Conservation (phyloP, 2,329 filamentous ascomycete genomes). For the Paecilomyces fulvus region DNA sequence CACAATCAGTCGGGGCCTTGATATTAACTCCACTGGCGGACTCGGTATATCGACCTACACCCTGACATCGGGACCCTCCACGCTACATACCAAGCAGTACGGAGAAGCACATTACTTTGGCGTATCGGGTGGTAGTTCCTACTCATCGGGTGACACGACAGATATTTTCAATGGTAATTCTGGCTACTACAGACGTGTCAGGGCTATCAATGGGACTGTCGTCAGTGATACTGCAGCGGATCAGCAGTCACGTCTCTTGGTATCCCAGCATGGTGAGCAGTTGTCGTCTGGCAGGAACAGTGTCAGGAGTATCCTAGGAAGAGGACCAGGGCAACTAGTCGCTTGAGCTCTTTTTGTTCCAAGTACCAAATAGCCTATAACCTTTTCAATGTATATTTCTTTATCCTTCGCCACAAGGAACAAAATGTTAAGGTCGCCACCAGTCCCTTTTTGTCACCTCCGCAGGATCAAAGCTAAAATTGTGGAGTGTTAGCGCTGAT, state of each 20-base stretch:
- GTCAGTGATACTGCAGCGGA: conserved; percentile 9
- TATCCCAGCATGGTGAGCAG: conserved; percentile 1
- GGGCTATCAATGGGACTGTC: conserved; percentile 20
- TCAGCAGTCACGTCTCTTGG: neutral
- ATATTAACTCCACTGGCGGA: conserved; percentile 33
- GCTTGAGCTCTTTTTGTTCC: neutral
- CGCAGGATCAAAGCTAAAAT: neutral
- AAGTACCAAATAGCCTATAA: neutral
- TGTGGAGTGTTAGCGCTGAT: neutral
- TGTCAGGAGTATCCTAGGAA: conserved; percentile 26
- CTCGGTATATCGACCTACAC: conserved; percentile 51
- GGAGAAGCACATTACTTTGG: conserved; percentile 21
- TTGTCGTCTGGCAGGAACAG: conserved; percentile 11
- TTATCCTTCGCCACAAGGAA: too few relatives aligned
- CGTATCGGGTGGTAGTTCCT: conserved; percentile 12
- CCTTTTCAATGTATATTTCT: neutral
- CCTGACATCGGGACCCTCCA: conserved; percentile 33
- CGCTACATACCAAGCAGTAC: conserved; percentile 19
- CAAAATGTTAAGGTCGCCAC: too few relatives aligned
- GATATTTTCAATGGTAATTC: conserved; percentile 17
- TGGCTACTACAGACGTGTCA: conserved; percentile 15
- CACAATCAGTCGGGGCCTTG: conserved; percentile 42
- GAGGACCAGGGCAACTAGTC: conserved; percentile 20
- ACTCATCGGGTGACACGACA: conserved; percentile 19
- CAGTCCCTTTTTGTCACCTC: too few relatives aligned